A percentile compares a stretch with the other conserved stretches of the same genome.
Evolutionary conservation across 148 eudicot genomes (phyloP).

Genomic region (Dysphania ambrosioides): DNA sequence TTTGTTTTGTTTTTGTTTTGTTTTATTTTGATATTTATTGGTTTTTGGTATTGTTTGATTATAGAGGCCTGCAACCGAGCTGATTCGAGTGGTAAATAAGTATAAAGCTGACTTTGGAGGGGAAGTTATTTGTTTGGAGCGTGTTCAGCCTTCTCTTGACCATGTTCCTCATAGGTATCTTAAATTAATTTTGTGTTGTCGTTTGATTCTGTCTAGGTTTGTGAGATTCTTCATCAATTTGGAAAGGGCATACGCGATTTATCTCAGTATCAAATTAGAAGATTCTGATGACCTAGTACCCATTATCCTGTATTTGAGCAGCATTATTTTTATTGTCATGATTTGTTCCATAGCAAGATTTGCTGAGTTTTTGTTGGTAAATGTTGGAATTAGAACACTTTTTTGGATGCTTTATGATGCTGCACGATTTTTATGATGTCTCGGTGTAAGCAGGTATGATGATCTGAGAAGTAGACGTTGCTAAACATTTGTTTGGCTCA

Average conservation of each 20-base stretch:
- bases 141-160: slow-evolving; percentile 93
- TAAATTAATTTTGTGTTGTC: neutral
- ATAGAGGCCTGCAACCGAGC: slow-evolving; percentile 83
- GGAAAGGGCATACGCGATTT: neutral
- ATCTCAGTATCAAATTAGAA: neutral
- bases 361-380: too few species aligned
- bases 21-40: neutral
- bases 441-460: too few species aligned
- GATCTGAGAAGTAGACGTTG: too few species aligned
- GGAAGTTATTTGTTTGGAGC: slow-evolving; percentile 78
- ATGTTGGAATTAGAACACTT: too few species aligned
- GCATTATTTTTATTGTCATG: neutral
- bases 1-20: too few species aligned
- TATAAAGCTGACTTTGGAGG: slow-evolving; percentile 95
- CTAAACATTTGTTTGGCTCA: neutral
- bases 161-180: slow-evolving; percentile 95
- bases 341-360: neutral
- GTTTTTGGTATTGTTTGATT: slow-evolving; percentile 14
- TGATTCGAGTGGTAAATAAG: slow-evolving; percentile 79
- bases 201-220: neutral
- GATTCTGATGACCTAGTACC: neutral
- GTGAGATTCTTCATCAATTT: neutral
- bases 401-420: too few species aligned
- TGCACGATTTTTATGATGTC: too few species aligned
- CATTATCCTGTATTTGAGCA: neutral